These are phyloP conservation scores for Deuterostichococcus epilithicus DNA, from an alignment of 139 green algal species.

Conservation along the genomic window DNA sequence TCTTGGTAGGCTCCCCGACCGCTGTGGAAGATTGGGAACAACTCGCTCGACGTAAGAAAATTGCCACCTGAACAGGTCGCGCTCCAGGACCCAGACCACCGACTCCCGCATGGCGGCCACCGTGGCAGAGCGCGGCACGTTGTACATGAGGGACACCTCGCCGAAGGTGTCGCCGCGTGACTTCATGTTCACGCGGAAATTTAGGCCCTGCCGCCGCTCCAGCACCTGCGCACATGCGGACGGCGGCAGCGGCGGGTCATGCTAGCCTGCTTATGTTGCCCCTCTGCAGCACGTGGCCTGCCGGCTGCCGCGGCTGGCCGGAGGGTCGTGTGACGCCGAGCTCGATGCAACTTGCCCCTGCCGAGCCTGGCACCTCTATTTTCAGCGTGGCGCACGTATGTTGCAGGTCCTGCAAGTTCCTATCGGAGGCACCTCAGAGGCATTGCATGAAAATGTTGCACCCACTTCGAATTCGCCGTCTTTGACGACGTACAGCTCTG, in stretches of 20 bases:
- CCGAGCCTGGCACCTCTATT: too few species aligned
- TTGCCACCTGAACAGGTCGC: slow-evolving; percentile 58
- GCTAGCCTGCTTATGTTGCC: not conserved
- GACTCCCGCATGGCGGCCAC: slow-evolving; percentile 82
- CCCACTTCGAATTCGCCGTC: slow-evolving; percentile 86
- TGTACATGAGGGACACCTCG: slow-evolving; percentile 91
- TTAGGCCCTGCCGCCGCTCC: slow-evolving; percentile 77
- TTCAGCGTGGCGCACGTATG: too few species aligned
- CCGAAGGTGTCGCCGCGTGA: slow-evolving; percentile 83
- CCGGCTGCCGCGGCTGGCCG: too few species aligned
- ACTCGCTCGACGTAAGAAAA: not conserved
- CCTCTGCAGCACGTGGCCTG: too few species aligned
- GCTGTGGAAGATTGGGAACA: not conserved
- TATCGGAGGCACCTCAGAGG: too few species aligned
- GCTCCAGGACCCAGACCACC: slow-evolving; percentile 88
- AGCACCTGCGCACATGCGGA: slow-evolving; percentile 72
- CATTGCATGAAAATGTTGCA: not conserved
- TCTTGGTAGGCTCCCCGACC: too few species aligned
- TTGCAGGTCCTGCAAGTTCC: not conserved
- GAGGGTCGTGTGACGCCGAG: too few species aligned
- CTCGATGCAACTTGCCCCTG: too few species aligned
- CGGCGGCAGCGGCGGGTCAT: not conserved
- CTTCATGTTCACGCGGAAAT: slow-evolving; percentile 88
- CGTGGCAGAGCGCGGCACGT: slow-evolving; percentile 74
- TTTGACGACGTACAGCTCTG: slow-evolving; percentile 93